Percentiles rank a stretch among this genome's conserved stretches.
Evolutionary conservation across 208 protist genomes (phyloP).

Genomic region (Acanthamoeba sp.): DNA sequence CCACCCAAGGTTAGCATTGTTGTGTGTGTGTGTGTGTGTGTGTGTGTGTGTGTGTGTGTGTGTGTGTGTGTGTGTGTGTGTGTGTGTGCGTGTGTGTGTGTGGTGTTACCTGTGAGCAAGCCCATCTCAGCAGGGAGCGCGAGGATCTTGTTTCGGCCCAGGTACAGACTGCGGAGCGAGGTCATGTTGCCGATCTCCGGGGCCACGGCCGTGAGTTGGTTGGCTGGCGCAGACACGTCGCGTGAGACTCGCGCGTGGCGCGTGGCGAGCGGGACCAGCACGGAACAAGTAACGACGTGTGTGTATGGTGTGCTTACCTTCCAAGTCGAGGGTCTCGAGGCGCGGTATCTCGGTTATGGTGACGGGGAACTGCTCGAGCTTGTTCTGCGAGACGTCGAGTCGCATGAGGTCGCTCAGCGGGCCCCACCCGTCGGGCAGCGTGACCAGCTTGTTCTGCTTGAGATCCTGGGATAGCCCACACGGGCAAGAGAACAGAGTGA

Average conservation of each 20-base stretch:
- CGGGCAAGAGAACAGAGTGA: background rate
- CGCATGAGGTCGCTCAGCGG: slow-evolving; percentile 37
- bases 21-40: too few relatives aligned
- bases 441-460: slow-evolving; percentile 55
- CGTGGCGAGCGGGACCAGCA: background rate
- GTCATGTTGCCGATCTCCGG: slow-evolving; percentile 72
- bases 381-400: slow-evolving; percentile 58
- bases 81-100: background rate
- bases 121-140: slow-evolving; percentile 6
- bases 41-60: too few relatives aligned
- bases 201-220: slow-evolving; percentile 74
- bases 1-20: too few relatives aligned
- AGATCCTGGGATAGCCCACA: background rate
- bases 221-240: background rate
- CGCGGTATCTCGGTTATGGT: slow-evolving; percentile 47
- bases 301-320: background rate
- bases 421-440: slow-evolving; percentile 38
- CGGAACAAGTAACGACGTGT: background rate
- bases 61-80: too few relatives aligned
- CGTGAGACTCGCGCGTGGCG: too few relatives aligned
- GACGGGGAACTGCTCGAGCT: slow-evolving; percentile 44
- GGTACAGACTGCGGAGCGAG: slow-evolving; percentile 80
- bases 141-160: slow-evolving; percentile 73
- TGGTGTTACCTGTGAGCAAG: background rate
- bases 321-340: slow-evolving; percentile 62